These are phyloP conservation scores for Parastagonospora avenae DNA, from an alignment of 2,329 filamentous ascomycete genomes.

Conservation along the genomic window DNA sequence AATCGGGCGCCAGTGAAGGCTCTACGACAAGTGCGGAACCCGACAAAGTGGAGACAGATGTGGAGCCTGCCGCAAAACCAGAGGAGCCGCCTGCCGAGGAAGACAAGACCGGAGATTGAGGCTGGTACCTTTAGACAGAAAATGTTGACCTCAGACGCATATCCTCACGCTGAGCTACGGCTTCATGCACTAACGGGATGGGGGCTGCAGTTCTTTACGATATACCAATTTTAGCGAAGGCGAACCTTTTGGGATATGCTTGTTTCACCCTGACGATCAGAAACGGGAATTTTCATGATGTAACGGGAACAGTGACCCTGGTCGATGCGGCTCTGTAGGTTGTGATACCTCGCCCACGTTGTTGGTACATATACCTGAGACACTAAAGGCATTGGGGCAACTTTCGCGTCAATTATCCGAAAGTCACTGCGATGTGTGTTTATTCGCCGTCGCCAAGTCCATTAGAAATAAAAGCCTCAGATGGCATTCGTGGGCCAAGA, in stretches of 20 bases:
- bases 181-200: no score
- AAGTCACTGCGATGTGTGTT: no score
- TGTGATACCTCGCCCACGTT: background rate
- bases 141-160: background rate
- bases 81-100: conserved; percentile 4
- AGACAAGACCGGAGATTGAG: conserved; percentile 8
- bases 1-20: conserved; percentile 3
- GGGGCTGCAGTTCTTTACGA: background rate
- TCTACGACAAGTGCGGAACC: conserved; percentile 1
- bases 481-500: no score
- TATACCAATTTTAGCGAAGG: conserved; percentile 5
- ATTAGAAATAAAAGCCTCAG: no score
- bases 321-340: background rate
- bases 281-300: background rate
- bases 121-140: background rate
- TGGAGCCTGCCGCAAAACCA: background rate
- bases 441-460: no score
- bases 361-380: background rate
- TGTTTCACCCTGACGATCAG: background rate
- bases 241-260: background rate
- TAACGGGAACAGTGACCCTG: background rate
- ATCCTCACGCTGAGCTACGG: background rate
- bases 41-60: conserved; percentile 7
- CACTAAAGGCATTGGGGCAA: background rate
- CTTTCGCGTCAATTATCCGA: background rate